These are phyloP conservation scores for Helicostylum pulchrum DNA, from an alignment of 192 early-diverging fungal species.

Conservation along the genomic window DNA sequence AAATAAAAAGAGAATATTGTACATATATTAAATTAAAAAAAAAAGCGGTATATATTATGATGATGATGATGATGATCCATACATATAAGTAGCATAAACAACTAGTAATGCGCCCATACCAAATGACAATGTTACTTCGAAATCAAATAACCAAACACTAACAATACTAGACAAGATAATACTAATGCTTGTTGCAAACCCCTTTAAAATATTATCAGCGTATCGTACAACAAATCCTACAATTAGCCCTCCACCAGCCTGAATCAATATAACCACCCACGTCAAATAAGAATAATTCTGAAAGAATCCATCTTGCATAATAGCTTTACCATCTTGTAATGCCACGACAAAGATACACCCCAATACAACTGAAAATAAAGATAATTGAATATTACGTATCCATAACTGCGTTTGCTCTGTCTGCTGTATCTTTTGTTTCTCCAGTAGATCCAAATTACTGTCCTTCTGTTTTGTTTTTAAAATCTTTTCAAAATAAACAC, in stretches of 20 bases:
- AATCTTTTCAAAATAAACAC: slow-evolving; percentile 98
- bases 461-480: slow-evolving; percentile 61
- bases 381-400: slow-evolving; percentile 88
- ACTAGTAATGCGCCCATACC: slow-evolving; percentile 66
- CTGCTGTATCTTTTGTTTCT: slow-evolving; percentile 5
- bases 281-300: slow-evolving; percentile 83
- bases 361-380: slow-evolving; percentile 72
- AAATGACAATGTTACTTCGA: slow-evolving; percentile 68
- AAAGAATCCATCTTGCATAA: slow-evolving; percentile 82
- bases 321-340: slow-evolving; percentile 66
- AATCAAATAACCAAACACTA: slow-evolving; percentile 81
- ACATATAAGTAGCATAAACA: slow-evolving; percentile 69
- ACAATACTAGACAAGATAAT: slow-evolving; percentile 86
- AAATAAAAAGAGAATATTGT: not conserved
- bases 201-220: slow-evolving; percentile 96
- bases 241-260: slow-evolving; percentile 89
- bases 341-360: slow-evolving; percentile 78
- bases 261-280: slow-evolving; percentile 72
- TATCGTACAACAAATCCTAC: slow-evolving; percentile 95
- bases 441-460: not conserved
- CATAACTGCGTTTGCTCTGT: slow-evolving; percentile 64
- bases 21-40: not conserved
- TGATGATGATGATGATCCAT: slow-evolving; percentile 36
- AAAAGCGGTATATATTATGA: not conserved
- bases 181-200: slow-evolving; percentile 94